These are phyloP conservation scores for Alternaria ventricosa DNA, from an alignment of 2,329 filamentous ascomycete species.

Conservation along the genomic window DNA sequence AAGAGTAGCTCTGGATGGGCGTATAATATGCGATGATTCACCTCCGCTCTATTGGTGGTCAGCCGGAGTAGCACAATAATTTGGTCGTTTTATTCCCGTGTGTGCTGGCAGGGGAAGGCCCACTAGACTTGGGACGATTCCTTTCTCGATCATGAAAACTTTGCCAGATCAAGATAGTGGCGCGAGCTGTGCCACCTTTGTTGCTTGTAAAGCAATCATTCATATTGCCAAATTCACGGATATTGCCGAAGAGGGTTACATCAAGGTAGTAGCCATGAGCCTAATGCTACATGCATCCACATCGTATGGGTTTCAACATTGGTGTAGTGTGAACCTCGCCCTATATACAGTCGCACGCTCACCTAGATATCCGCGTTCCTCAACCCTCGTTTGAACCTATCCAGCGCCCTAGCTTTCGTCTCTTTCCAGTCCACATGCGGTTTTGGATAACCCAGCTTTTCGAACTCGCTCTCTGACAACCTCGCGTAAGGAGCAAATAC, in stretches of 20 bases:
- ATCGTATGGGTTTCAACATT: background rate
- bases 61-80: background rate
- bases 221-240: background rate
- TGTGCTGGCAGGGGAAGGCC: background rate
- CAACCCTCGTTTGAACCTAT: constrained; percentile 55
- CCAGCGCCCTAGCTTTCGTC: constrained; percentile 52
- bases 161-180: background rate
- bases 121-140: background rate
- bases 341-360: background rate
- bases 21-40: background rate
- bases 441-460: constrained; percentile 55
- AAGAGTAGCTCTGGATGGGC: background rate
- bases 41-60: background rate
- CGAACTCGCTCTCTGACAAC: constrained; percentile 55
- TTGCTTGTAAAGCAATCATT: background rate
- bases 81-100: background rate
- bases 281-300: background rate
- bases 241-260: background rate
- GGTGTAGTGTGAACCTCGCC: background rate
- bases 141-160: background rate
- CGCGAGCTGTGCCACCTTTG: background rate
- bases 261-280: background rate
- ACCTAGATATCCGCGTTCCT: constrained; percentile 36
- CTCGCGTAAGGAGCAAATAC: constrained; percentile 57
- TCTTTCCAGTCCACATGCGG: constrained; percentile 56